A percentile compares a stretch with the other conserved stretches of the same genome.
Evolutionary conservation across 2,329 filamentous ascomycete species (phyloP).

Genomic region (Colletotrichum incanum): DNA sequence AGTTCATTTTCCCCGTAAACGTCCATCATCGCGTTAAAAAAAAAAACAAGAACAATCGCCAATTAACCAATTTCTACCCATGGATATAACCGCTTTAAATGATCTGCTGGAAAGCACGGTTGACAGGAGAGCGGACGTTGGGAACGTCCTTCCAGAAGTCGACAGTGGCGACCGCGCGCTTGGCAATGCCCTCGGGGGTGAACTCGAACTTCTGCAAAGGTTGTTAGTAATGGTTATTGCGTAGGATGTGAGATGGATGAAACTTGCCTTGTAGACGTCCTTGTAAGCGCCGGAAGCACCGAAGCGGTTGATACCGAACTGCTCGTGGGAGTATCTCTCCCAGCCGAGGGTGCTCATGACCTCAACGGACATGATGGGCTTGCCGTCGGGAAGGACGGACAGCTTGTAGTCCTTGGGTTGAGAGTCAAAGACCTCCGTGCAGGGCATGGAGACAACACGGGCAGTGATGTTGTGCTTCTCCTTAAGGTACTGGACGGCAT

Average conservation of each 20-base stretch:
- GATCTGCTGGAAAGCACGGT: constrained; percentile 97
- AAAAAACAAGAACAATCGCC: constrained; percentile 34
- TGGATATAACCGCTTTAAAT: constrained; percentile 72
- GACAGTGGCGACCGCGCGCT: constrained; percentile 92
- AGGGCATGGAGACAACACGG: constrained; percentile 95
- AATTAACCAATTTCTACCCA: constrained; percentile 42
- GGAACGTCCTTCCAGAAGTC: constrained; percentile 97
- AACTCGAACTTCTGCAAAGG: constrained; percentile 93
- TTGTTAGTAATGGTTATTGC: constrained; percentile 53
- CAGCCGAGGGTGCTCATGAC: constrained; percentile 98
- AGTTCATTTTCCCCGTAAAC: constrained; percentile 42
- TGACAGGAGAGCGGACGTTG: constrained; percentile 94
- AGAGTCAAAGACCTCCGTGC: constrained; percentile 95
- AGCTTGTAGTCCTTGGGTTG: constrained; percentile 97
- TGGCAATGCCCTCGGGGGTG: constrained; percentile 95
- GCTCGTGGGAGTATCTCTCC: constrained; percentile 99
- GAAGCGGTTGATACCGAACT: constrained; percentile 99
- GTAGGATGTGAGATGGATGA: background rate
- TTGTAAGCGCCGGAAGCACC: constrained; percentile 98
- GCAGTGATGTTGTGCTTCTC: constrained; percentile 90
- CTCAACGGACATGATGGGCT: constrained; percentile 94
- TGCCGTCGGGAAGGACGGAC: constrained; percentile 91
- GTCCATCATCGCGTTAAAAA: constrained; percentile 42
- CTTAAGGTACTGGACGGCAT: constrained; percentile 91
- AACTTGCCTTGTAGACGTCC: constrained; percentile 91